Conservation (phyloP, 2,329 filamentous ascomycete genomes). For the Verticillium albo-atrum region DNA sequence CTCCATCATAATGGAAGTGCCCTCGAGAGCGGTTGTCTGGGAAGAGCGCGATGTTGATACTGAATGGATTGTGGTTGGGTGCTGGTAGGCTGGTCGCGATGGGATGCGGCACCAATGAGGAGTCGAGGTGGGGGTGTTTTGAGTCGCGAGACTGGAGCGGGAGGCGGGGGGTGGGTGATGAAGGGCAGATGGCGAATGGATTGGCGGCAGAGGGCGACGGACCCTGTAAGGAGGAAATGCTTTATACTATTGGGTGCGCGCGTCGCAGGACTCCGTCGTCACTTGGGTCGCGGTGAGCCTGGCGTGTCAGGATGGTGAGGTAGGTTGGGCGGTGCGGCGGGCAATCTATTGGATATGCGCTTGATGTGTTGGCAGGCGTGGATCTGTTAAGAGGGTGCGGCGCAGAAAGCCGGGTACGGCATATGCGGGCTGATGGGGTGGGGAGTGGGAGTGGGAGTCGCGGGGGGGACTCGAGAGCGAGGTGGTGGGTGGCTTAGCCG, state of each 20-base stretch:
- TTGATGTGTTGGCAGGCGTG: slow-evolving; percentile 57
- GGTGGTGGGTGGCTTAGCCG: slow-evolving; percentile 29
- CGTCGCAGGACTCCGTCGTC: slow-evolving; percentile 32
- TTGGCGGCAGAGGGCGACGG: background rate
- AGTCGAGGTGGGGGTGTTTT: background rate
- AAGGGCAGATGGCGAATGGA: slow-evolving; percentile 10
- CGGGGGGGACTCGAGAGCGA: background rate
- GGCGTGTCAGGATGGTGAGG: slow-evolving; percentile 14
- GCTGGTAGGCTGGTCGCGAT: background rate
- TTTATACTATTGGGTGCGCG: slow-evolving; percentile 38
- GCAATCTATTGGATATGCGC: slow-evolving; percentile 55
- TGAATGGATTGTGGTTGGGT: background rate
- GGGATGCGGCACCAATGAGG: slow-evolving; percentile 1
- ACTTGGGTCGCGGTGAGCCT: slow-evolving; percentile 24
- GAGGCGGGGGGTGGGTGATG: background rate
- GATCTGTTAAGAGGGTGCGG: slow-evolving; percentile 45
- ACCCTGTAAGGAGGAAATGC: slow-evolving; percentile 21
- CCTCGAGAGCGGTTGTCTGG: slow-evolving; percentile 1
- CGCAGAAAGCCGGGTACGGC: slow-evolving; percentile 50
- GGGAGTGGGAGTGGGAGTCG: slow-evolving; percentile 34
- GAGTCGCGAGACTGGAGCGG: background rate
- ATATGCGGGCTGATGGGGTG: slow-evolving; percentile 58
- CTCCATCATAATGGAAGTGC: slow-evolving; percentile 57
- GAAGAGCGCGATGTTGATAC: slow-evolving; percentile 16
- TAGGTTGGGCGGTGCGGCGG: slow-evolving; percentile 37